Evolutionary conservation across 345 rosid genomes (phyloP), one percentile per base, ranked within the genome.

Genomic region (Salix koriyanagi): DNA sequence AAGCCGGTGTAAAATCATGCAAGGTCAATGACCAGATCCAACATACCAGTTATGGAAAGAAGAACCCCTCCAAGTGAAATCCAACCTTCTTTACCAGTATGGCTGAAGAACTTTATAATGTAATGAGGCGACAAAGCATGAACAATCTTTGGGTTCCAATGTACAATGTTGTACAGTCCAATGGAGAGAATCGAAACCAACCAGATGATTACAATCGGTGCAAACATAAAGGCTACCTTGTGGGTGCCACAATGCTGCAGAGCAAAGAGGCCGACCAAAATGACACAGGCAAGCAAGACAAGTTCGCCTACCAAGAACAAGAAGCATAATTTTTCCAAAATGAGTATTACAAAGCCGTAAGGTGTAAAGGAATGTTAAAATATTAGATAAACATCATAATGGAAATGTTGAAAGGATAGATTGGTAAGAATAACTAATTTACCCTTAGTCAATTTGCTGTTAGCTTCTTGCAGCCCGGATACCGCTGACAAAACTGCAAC

Each of bases 11-110:
- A 69, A 5, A 61, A 14, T 12, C 44, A 75, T 42, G 79, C 64
- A 67, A 74, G 36, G 70, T 61, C 28, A 16, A 65, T 54, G 26
- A 70, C 48, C 67, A 58, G 77, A 82, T 79, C 70, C 67, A 79
- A 85, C 88, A 69, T 87, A 94, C 98, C 97, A 77, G 94, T 87
- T 80, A 92, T 87, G 65, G 88, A 88, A 71, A 94, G 98, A 81
- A 94, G 94, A 79, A 94, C 74, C 62, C 98, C 98, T 76, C 97
- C 98, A 62, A 94, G 96, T 77, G 98, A 94, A 84, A 92, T 86
- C 98, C 98, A 94, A 75, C 97, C 97, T 76, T 92, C 91, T 83
- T 80, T 87, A 61, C 97, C 97, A 68, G 90, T 88, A 83, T 79
- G 75, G 46, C 62, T 75, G 81, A 94, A 94, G 89, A 88, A 92